Percentiles rank a stretch among this genome's conserved stretches.
These are phyloP conservation scores for Eucalyptus pumila DNA, from an alignment of 345 rosid genomes.

Conservation along the genomic window DNA sequence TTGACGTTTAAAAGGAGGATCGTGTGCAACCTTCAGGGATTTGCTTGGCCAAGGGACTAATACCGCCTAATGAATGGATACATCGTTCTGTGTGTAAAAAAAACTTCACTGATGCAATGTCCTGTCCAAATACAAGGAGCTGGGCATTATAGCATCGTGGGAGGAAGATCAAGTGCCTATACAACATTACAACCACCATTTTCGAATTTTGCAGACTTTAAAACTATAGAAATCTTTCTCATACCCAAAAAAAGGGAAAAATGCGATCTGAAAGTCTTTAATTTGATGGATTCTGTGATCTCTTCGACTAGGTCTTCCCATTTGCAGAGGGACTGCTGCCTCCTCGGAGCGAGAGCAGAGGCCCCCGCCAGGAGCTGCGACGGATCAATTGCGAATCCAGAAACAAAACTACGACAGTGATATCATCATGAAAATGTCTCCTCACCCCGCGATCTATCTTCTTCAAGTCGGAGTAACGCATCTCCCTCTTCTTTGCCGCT, in stretches of 20 bases:
- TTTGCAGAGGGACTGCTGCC: slow-evolving; percentile 25
- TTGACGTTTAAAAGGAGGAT: not conserved
- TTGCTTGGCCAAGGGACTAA: not conserved
- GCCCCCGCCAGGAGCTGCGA: slow-evolving; percentile 23
- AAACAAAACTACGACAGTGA: slow-evolving; percentile 75
- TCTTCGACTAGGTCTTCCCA: slow-evolving; percentile 8
- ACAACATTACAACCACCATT: not conserved
- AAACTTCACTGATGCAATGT: not conserved
- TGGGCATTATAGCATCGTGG: not conserved
- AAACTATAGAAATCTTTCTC: not conserved
- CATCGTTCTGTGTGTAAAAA: not conserved
- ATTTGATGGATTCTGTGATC: not conserved
- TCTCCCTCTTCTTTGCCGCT: slow-evolving; percentile 94
- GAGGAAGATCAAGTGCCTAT: not conserved
- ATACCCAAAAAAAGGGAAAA: not conserved
- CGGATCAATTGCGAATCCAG: slow-evolving; percentile 48
- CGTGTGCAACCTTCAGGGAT: not conserved
- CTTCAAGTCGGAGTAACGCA: slow-evolving; percentile 91
- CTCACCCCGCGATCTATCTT: slow-evolving; percentile 90
- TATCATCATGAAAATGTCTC: slow-evolving; percentile 97
- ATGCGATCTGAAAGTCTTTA: not conserved
- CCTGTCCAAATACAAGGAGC: not conserved
- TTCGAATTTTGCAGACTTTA: not conserved
- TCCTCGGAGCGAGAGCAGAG: slow-evolving; percentile 54
- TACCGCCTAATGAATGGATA: not conserved